These are phyloP conservation scores for Claviceps humidiphila DNA, from an alignment of 2,329 filamentous ascomycete genomes.

Conservation along the genomic window DNA sequence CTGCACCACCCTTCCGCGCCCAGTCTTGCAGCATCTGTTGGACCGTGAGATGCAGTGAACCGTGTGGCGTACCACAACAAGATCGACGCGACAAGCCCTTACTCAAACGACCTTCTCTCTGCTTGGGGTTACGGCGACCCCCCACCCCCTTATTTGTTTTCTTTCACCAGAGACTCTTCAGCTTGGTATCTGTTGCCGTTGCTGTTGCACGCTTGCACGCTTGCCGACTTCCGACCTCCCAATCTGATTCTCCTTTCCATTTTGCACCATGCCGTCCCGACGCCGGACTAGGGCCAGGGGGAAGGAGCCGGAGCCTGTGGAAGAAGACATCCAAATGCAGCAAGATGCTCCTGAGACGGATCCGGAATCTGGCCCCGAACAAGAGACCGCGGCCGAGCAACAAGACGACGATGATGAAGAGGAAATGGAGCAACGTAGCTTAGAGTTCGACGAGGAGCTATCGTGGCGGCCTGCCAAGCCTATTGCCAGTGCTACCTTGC, in stretches of 20 bases:
- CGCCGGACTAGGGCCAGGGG: conserved; percentile 22
- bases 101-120: conserved; percentile 2
- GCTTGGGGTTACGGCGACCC: background rate
- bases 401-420: conserved; percentile 6
- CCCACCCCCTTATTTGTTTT: background rate
- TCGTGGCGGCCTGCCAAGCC: conserved; percentile 87
- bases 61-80: conserved; percentile 8
- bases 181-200: background rate
- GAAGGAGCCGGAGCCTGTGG: conserved; percentile 14
- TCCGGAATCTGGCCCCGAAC: conserved; percentile 3
- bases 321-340: conserved; percentile 13
- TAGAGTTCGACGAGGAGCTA: conserved; percentile 74
- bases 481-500: conserved; percentile 69
- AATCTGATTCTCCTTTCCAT: conserved; percentile 2
- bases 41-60: conserved; percentile 13
- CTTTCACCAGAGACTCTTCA: background rate
- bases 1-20: background rate
- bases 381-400: conserved; percentile 1
- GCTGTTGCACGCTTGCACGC: background rate
- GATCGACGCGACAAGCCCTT: conserved; percentile 8
- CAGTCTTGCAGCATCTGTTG: conserved; percentile 1
- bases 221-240: conserved; percentile 1
- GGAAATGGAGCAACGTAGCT: conserved; percentile 19
- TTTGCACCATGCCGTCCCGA: conserved; percentile 23
- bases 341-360: conserved; percentile 10